Evolutionary conservation across 2,329 filamentous ascomycete genomes (phyloP).

Genomic region (Hypoxylon sp.): DNA sequence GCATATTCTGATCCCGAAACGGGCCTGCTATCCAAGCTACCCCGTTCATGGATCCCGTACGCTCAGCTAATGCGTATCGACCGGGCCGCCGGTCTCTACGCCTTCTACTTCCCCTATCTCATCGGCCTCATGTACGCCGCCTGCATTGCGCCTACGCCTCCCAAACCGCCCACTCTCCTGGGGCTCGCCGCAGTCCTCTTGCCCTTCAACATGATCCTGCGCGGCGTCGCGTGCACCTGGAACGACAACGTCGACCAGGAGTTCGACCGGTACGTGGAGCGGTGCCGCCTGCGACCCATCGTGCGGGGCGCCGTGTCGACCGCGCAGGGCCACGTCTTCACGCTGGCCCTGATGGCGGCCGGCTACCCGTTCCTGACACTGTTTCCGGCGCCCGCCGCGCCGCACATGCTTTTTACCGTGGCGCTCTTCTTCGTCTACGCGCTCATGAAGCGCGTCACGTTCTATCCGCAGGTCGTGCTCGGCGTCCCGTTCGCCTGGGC

Average conservation of each 20-base stretch:
- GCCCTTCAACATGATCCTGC: slow-evolving; percentile 45
- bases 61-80: slow-evolving; percentile 61
- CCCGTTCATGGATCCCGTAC: slow-evolving; percentile 61
- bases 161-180: slow-evolving; percentile 6
- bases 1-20: slow-evolving; percentile 54
- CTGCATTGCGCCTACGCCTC: slow-evolving; percentile 42
- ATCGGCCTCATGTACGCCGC: slow-evolving; percentile 55
- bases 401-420: slow-evolving; percentile 48
- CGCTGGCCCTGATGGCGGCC: slow-evolving; percentile 47
- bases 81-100: slow-evolving; percentile 59
- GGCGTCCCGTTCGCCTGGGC: slow-evolving; percentile 60
- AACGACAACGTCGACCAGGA: slow-evolving; percentile 64
- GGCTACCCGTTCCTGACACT: slow-evolving; percentile 48
- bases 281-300: slow-evolving; percentile 59
- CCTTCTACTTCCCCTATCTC: slow-evolving; percentile 59
- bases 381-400: slow-evolving; percentile 8
- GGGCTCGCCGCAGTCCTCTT: slow-evolving; percentile 23
- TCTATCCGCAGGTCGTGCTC: slow-evolving; percentile 60
- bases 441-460: slow-evolving; percentile 59
- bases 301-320: slow-evolving; percentile 56
- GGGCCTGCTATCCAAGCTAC: slow-evolving; percentile 54
- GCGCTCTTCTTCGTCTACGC: slow-evolving; percentile 55
- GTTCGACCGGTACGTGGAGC: slow-evolving; percentile 59
- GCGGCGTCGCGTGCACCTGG: slow-evolving; percentile 59
- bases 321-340: slow-evolving; percentile 48